Conservation (phyloP, 371 early-diverging fungal genomes). For the Actinomucor elegans region DNA sequence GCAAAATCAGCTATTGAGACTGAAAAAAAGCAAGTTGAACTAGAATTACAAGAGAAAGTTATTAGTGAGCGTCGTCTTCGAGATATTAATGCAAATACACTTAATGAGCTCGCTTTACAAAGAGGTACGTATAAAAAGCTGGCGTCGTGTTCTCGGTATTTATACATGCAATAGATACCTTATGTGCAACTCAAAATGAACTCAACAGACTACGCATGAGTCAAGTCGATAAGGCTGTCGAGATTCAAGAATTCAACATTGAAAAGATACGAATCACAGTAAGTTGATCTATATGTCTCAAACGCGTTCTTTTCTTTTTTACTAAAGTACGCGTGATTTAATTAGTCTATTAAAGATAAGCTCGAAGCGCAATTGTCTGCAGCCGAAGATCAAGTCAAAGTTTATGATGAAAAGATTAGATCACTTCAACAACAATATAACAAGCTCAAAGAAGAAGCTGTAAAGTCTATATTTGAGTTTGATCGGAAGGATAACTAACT, state of each 20-base stretch:
- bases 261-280: neutral
- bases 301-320: too few relatives aligned
- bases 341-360: too few relatives aligned
- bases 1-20: neutral
- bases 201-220: neutral
- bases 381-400: too few relatives aligned
- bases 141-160: neutral
- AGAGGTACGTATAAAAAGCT: conserved; percentile 1
- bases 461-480: neutral
- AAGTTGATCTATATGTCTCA: too few relatives aligned
- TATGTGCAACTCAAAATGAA: neutral
- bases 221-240: neutral
- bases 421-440: neutral
- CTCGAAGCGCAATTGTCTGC: too few relatives aligned
- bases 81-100: neutral
- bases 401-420: neutral
- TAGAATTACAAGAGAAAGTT: neutral
- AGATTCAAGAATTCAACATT: neutral
- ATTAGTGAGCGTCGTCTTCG: neutral
- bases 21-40: neutral
- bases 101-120: neutral
- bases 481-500: neutral
- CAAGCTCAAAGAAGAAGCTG: neutral
- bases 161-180: neutral
- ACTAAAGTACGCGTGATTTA: too few relatives aligned